phyloP scores from a whole-genome alignment of 2,329 filamentous ascomycete species.

The Hymenoscyphus infarciens region DNA sequence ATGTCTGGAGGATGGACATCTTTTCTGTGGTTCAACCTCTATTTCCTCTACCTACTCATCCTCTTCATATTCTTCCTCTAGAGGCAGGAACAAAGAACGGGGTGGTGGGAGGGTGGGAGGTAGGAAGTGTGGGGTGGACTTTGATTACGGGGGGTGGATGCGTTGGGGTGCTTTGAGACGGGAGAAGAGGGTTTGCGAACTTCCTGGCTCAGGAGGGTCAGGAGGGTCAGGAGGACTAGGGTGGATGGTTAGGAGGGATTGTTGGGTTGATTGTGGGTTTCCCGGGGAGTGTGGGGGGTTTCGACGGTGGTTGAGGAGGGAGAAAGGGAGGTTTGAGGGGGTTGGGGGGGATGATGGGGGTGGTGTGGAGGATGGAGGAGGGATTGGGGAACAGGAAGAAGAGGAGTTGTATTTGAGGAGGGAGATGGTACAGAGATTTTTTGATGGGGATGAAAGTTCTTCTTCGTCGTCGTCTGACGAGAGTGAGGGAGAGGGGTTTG shows the following conservation, averaged over 20 bases:
- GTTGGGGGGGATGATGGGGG: neutral
- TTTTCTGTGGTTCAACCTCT: conserved; percentile 24
- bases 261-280: conserved; percentile 26
- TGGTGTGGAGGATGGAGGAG: neutral
- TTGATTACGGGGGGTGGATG: conserved; percentile 24
- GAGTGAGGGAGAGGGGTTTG: neutral
- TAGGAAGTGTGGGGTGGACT: conserved; percentile 19
- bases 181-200: neutral
- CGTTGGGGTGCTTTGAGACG: conserved; percentile 20
- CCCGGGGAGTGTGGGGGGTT: conserved; percentile 22
- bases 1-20: conserved; percentile 34
- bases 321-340: conserved; percentile 11
- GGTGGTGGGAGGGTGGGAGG: neutral
- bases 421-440: neutral
- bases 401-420: neutral
- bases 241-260: conserved; percentile 13
- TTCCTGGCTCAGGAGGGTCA: neutral
- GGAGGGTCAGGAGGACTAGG: neutral
- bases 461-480: neutral
- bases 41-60: neutral
- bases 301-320: conserved; percentile 5
- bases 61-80: too few species aligned
- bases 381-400: neutral
- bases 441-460: neutral
- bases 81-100: neutral